Evolutionary conservation across 495 filamentous ascomycete genomes (phyloP), one percentile per base, ranked within the genome.

Genomic region (Viridothelium virens): DNA sequence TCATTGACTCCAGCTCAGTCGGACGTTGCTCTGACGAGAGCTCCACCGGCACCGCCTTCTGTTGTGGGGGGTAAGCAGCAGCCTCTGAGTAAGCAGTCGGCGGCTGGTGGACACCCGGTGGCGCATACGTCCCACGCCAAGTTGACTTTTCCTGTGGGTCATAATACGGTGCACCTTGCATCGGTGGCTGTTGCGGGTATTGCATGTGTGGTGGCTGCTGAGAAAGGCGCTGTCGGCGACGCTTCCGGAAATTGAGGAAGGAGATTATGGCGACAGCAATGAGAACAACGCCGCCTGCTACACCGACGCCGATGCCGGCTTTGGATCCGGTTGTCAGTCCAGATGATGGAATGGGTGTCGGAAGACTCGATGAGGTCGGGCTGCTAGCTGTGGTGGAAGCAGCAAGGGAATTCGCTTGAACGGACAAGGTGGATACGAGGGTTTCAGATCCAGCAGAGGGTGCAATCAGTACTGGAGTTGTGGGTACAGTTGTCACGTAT

Each of bases 221-320:
- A 7, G 41, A 44, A 14, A 14, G 41, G 7, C 41, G 41, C 41
- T 25, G 25, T 25, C 25, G 25, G 25, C 41, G 41, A 14, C 14
- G 41, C 41, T 44, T 44, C 41, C 41, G 41, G 41, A 44, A 44
- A 14, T 44, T 44, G 61, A 63, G 33, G 31, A 63, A 41, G 25
- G 12, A 14, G 39, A 68, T n/a, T 3, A 63, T 56, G 37, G 56
- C 46, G 2, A 38, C 47, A 36, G 37, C 37, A 44, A 68, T 0
- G 7, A 69, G 64, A 25, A 31, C n/a, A 10, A 46, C 66, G 39
- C 50, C 63, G 14, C 39, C 56, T 0, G 36, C 66, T 1, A 66
- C 56, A 12, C 69, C 69, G 2, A 68, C 44, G 1, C 63, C 69
- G 1, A 70, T 68, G 44, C 69, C 69, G 14, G 39, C 61, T 41